phyloP scores from a whole-genome alignment of 176 grass and related monocot species.

The Stipa capillata region DNA sequence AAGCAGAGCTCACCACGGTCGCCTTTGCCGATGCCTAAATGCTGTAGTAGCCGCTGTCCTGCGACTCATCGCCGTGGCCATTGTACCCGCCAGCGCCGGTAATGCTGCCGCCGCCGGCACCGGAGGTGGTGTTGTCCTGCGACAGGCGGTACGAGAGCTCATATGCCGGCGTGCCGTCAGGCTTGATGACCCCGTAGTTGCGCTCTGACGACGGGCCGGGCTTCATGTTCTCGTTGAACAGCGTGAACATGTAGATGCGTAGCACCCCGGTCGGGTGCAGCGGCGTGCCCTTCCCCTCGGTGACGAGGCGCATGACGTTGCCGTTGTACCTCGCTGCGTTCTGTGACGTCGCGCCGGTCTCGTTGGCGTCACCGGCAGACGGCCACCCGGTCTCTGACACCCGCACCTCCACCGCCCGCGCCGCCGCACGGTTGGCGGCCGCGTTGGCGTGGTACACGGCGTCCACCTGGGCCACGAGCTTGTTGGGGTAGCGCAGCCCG shows the following conservation, averaged over 20 bases:
- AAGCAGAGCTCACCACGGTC: not conserved
- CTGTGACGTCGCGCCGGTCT: conserved; percentile 35
- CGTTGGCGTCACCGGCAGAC: conserved; percentile 48
- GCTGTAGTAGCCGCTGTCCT: conserved; percentile 41
- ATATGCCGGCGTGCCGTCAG: conserved; percentile 53
- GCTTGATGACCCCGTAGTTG: conserved; percentile 60
- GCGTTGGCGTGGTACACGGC: conserved; percentile 64
- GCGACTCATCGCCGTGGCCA: conserved; percentile 4
- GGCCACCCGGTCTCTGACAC: conserved; percentile 75
- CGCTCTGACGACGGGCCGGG: conserved; percentile 63
- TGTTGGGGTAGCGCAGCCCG: conserved; percentile 44
- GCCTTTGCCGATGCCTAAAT: conserved; percentile 29
- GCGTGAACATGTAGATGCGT: conserved; percentile 53
- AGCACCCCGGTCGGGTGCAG: conserved; percentile 31
- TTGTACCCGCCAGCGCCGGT: not conserved
- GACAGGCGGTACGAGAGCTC: conserved; percentile 32
- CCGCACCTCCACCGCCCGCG: conserved; percentile 34
- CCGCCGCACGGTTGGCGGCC: conserved; percentile 32
- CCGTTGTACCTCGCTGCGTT: conserved; percentile 55
- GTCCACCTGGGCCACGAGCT: conserved; percentile 55
- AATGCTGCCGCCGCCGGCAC: conserved; percentile 12
- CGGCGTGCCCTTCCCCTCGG: conserved; percentile 52
- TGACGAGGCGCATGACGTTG: conserved; percentile 46
- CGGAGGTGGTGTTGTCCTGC: conserved; percentile 19
- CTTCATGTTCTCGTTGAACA: too few relatives aligned